Percentiles rank a stretch among this genome's conserved stretches.
phyloP scores from a whole-genome alignment of 2,329 filamentous ascomycete genomes.

The Beauveria sp. region DNA sequence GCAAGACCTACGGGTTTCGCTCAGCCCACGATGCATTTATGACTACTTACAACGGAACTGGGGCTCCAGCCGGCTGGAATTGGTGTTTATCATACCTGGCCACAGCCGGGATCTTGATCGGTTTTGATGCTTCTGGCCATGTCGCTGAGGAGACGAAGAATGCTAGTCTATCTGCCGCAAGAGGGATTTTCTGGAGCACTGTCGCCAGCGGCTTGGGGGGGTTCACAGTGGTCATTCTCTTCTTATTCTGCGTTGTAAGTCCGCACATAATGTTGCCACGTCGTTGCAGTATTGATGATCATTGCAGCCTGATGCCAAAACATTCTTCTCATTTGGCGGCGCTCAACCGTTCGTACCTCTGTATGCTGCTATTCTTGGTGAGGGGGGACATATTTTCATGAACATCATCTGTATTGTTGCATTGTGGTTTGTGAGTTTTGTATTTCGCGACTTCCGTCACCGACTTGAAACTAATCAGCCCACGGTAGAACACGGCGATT shows the following conservation, averaged over 20 bases:
- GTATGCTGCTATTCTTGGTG: conserved; percentile 48
- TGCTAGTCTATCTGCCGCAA: conserved; percentile 45
- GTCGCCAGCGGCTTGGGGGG: conserved; percentile 48
- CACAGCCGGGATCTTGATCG: conserved; percentile 52
- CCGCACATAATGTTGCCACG: no score
- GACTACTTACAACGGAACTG: conserved; percentile 51
- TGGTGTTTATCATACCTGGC: conserved; percentile 56
- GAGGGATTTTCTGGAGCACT: conserved; percentile 54
- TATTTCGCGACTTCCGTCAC: not conserved
- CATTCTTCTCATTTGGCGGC: conserved; percentile 43
- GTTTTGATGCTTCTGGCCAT: conserved; percentile 54
- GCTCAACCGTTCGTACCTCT: conserved; percentile 52
- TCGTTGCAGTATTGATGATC: not conserved
- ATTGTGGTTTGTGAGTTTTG: conserved; percentile 39
- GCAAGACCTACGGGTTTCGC: conserved; percentile 50
- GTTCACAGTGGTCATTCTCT: conserved; percentile 48
- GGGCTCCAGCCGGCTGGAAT: conserved; percentile 50
- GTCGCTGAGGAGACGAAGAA: conserved; percentile 56
- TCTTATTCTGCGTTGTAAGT: conserved; percentile 48
- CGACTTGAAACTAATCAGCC: not conserved
- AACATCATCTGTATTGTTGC: conserved; percentile 47
- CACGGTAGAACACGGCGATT: conserved; percentile 46
- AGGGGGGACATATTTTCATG: conserved; percentile 53
- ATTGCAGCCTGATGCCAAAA: conserved; percentile 41
- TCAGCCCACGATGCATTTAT: conserved; percentile 51